A percentile compares a stretch with the other conserved stretches of the same genome.
These are phyloP conservation scores for Ambrosiella xylebori DNA, from an alignment of 2,329 filamentous ascomycete genomes.

Conservation along the genomic window DNA sequence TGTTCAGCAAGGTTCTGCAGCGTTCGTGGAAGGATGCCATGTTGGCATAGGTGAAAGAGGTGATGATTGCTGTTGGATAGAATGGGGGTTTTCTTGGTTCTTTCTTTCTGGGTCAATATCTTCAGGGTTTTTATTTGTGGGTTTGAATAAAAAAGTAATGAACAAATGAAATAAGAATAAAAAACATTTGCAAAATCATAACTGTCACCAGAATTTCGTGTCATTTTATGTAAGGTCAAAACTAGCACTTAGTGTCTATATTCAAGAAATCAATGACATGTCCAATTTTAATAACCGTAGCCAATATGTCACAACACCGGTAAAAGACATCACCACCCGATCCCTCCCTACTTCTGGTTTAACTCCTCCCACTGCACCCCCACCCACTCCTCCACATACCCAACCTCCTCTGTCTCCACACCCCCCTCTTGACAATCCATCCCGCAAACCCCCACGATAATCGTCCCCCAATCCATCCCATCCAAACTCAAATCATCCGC, in stretches of 20 bases:
- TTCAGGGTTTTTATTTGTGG: neutral
- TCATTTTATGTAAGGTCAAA: no score
- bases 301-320: neutral
- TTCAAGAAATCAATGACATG: neutral
- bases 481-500: slow-evolving; percentile 52
- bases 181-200: slow-evolving; percentile 5
- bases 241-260: neutral
- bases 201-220: no score
- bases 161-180: slow-evolving; percentile 9
- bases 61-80: neutral
- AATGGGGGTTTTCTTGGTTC: slow-evolving; percentile 5
- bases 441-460: slow-evolving; percentile 72
- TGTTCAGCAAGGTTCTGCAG: slow-evolving; percentile 64
- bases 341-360: slow-evolving; percentile 21
- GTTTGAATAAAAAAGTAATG: slow-evolving; percentile 10
- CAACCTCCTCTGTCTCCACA: slow-evolving; percentile 43
- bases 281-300: neutral
- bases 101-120: slow-evolving; percentile 9
- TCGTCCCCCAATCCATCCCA: slow-evolving; percentile 97
- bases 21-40: slow-evolving; percentile 61
- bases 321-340: neutral
- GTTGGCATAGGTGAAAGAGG: slow-evolving; percentile 4
- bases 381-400: slow-evolving; percentile 89
- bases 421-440: slow-evolving; percentile 54
- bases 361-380: slow-evolving; percentile 95